These are phyloP conservation scores for Lactarius deliciosus DNA, from an alignment of 768 basidiomycete genomes.

Conservation along the genomic window DNA sequence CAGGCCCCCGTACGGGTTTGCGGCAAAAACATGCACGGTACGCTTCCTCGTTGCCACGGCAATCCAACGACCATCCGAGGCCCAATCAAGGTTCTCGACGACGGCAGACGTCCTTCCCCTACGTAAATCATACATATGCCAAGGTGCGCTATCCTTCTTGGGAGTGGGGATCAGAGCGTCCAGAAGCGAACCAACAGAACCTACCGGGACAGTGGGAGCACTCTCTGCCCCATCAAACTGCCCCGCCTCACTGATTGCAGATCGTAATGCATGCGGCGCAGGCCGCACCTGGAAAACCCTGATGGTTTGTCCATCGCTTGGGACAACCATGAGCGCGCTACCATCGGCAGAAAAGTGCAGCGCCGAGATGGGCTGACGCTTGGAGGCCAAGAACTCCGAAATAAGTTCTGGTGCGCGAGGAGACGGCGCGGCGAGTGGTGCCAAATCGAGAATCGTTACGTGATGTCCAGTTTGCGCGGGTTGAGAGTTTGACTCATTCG, in stretches of 20 bases:
- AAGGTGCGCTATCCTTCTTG: slow-evolving; percentile 35
- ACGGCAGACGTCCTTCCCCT: slow-evolving; percentile 71
- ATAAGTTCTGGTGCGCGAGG: slow-evolving; percentile 37
- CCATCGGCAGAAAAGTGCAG: slow-evolving; percentile 57
- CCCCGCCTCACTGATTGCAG: background rate
- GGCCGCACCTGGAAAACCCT: slow-evolving; percentile 49
- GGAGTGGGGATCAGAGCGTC: background rate
- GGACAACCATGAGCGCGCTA: slow-evolving; percentile 48
- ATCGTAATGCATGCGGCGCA: slow-evolving; percentile 30
- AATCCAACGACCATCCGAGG: slow-evolving; percentile 62
- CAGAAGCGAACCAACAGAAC: background rate
- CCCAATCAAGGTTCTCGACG: slow-evolving; percentile 56
- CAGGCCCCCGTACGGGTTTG: slow-evolving; percentile 74
- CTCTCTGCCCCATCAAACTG: slow-evolving; percentile 6
- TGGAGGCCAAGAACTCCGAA: slow-evolving; percentile 50
- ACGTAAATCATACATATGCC: slow-evolving; percentile 65
- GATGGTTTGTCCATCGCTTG: slow-evolving; percentile 55
- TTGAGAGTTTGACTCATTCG: slow-evolving; percentile 1
- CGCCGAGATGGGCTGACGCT: slow-evolving; percentile 47
- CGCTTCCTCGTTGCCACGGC: slow-evolving; percentile 64
- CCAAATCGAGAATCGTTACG: slow-evolving; percentile 59
- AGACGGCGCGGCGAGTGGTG: slow-evolving; percentile 35
- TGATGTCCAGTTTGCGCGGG: slow-evolving; percentile 35
- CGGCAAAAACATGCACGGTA: slow-evolving; percentile 70
- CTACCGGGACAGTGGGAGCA: slow-evolving; percentile 4